Evolutionary conservation across 2,329 filamentous ascomycete genomes (phyloP).

Genomic region (Colletotrichum sp.): DNA sequence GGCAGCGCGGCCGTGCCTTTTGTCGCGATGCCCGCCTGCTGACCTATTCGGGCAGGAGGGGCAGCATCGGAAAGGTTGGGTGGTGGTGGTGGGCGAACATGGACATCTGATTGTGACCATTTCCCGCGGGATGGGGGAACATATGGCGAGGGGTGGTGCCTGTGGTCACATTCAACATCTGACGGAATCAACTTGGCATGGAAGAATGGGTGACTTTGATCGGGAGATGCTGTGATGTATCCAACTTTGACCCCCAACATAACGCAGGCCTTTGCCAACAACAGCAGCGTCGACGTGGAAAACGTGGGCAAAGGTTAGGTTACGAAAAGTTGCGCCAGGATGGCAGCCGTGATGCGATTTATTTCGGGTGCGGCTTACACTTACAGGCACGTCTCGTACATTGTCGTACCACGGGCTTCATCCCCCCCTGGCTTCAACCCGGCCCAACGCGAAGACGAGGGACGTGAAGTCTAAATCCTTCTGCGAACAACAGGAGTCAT

Average conservation of each 20-base stretch:
- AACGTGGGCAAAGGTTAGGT: not conserved
- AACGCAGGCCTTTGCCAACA: not conserved
- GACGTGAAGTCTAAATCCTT: not conserved
- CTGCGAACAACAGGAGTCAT: not conserved
- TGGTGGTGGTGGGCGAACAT: not conserved
- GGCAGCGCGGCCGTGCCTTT: not conserved
- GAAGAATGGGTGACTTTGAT: not conserved
- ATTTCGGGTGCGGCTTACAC: not conserved
- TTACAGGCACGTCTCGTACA: not conserved
- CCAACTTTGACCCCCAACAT: not conserved
- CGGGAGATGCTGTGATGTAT: not conserved
- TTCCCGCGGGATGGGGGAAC: not conserved
- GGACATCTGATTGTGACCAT: not conserved
- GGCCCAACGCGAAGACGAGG: conserved; percentile 7
- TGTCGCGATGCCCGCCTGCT: conserved; percentile 4
- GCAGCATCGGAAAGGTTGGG: not conserved
- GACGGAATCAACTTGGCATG: not conserved
- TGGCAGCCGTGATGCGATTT: not conserved
- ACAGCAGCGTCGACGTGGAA: not conserved
- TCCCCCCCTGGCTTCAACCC: not conserved
- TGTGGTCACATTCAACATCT: not conserved
- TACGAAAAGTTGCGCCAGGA: not conserved
- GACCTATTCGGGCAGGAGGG: not conserved
- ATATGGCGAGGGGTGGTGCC: not conserved
- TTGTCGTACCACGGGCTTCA: not conserved